Base-by-base conservation (phyloP, 208 protist genomes). In the Leishmania major region DNA sequence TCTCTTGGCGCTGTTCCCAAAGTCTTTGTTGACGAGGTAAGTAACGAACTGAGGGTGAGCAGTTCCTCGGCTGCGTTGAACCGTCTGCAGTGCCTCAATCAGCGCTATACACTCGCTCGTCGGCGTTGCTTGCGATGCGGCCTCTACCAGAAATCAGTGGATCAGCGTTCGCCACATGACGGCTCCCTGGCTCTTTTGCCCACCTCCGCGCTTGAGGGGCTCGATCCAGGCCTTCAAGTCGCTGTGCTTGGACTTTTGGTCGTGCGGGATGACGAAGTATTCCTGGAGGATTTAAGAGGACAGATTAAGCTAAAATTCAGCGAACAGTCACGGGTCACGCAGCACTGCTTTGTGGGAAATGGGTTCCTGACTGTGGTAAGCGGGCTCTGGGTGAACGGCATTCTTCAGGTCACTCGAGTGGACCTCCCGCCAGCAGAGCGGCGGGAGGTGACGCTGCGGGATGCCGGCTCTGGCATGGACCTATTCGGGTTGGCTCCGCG, bases 181-280 rank as follows among this genome's bases (percentile, higher is more conserved):
- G 60, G 72, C 22, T 78, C 84, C 40, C 77, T 91, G n/a, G 88
- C 91, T 10, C 84, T 98, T 66, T 82, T 98, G 75, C 87, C 92
- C 19, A 96, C 85, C 43, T 93, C 92, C 40, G 84, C 95, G 13
- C 84, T 98, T 62, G 93, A 98, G 62, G 95, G 95, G 28, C 90
- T 96, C 15, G 78, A 82, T n/a, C 75, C 90, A 19, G 76, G 66
- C 40, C 75, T 90, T 37, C 83, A 85, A 60, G 84, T 98, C 45
- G 89, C 92, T 40, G 92, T 98, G 10, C 88, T 98, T n/a, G 95
- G 95, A 66, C 87, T 98, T 45, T 73, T 98, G 60, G 62, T 92
- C 8, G 83, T 84, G 75, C 83, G 81, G 35, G 78, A 86, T 43
- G 88, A 82, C 17, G 87, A 88, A 31, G 77, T 93, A 1, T 91